Evolutionary conservation across 2,329 filamentous ascomycete species (phyloP).

Genomic region (Fusarium sublunatum): DNA sequence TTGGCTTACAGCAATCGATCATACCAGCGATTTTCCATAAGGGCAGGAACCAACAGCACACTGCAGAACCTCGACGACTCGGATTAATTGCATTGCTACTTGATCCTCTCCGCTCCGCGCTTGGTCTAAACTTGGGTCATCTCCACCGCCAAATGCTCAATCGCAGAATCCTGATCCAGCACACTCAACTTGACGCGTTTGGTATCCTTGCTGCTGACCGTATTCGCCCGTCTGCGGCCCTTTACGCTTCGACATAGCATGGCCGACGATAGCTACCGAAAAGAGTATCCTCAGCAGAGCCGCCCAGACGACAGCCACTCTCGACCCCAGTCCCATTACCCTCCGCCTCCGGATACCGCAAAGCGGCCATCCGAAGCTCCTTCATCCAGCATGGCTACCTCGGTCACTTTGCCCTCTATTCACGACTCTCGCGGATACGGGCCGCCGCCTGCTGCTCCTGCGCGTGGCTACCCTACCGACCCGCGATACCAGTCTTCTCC

Average conservation of each 20-base stretch:
- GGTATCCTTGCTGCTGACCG: conserved; percentile 33
- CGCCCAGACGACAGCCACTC: conserved; percentile 56
- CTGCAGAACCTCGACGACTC: conserved; percentile 19
- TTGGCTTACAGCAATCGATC: conserved; percentile 37
- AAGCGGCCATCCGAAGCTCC: conserved; percentile 49
- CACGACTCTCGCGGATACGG: conserved; percentile 58
- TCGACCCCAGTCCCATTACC: conserved; percentile 55
- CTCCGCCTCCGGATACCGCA: conserved; percentile 55
- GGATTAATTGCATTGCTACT: conserved; percentile 15
- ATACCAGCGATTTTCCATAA: conserved; percentile 27
- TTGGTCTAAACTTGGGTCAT: conserved; percentile 11
- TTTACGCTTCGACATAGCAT: conserved; percentile 50
- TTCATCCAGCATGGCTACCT: conserved; percentile 55
- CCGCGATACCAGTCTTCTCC: conserved; percentile 56
- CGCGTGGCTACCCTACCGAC: conserved; percentile 50
- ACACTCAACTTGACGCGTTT: conserved; percentile 18
- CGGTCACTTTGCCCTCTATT: conserved; percentile 62
- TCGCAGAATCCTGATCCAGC: conserved; percentile 26
- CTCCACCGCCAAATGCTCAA: conserved; percentile 37
- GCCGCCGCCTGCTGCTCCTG: conserved; percentile 48
- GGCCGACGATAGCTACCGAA: conserved; percentile 55
- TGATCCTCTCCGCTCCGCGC: conserved; percentile 5
- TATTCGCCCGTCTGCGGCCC: conserved; percentile 44
- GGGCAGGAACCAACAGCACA: not conserved
- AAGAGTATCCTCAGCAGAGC: conserved; percentile 52